phyloP scores from a whole-genome alignment of 2,329 filamentous ascomycete genomes.

The Ascochyta lentis region DNA sequence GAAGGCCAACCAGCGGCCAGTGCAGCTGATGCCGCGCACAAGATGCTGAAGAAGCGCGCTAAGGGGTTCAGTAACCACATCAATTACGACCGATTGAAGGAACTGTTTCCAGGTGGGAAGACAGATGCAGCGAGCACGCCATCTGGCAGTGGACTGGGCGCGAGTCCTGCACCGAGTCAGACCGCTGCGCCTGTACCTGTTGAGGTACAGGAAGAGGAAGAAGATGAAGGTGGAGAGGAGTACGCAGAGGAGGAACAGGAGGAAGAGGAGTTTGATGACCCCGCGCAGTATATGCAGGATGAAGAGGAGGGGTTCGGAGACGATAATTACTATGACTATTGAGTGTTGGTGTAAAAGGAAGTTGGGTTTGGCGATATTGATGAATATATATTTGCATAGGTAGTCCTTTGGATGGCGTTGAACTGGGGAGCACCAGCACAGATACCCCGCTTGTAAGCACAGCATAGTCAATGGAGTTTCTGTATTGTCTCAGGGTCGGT shows the following conservation, averaged over 20 bases:
- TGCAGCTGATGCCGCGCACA: slow-evolving; percentile 53
- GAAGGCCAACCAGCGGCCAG: slow-evolving; percentile 52
- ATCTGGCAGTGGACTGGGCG: slow-evolving; percentile 29
- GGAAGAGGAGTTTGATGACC: slow-evolving; percentile 49
- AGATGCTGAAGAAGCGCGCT: slow-evolving; percentile 56
- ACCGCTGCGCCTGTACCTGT: slow-evolving; percentile 15
- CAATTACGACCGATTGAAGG: slow-evolving; percentile 55
- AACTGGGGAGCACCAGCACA: slow-evolving; percentile 9
- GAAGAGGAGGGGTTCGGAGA: slow-evolving; percentile 53
- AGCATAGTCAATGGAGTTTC: slow-evolving; percentile 21
- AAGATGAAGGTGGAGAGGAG: slow-evolving; percentile 28
- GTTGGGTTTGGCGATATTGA: background rate
- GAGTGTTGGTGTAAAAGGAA: background rate
- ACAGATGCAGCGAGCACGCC: slow-evolving; percentile 22
- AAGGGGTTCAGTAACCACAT: slow-evolving; percentile 53
- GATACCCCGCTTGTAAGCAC: slow-evolving; percentile 22
- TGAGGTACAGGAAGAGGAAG: slow-evolving; percentile 19
- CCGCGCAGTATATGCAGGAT: slow-evolving; percentile 50
- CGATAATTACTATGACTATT: slow-evolving; percentile 44
- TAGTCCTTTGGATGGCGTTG: slow-evolving; percentile 13
- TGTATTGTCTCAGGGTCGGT: background rate
- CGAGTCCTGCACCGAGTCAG: slow-evolving; percentile 28
- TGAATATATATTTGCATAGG: background rate
- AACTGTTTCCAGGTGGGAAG: slow-evolving; percentile 44
- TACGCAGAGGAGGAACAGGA: slow-evolving; percentile 44